A percentile compares a stretch with the other conserved stretches of the same genome.
Evolutionary conservation across 345 rosid genomes (phyloP).

Genomic region (Dovyalis caffra): DNA sequence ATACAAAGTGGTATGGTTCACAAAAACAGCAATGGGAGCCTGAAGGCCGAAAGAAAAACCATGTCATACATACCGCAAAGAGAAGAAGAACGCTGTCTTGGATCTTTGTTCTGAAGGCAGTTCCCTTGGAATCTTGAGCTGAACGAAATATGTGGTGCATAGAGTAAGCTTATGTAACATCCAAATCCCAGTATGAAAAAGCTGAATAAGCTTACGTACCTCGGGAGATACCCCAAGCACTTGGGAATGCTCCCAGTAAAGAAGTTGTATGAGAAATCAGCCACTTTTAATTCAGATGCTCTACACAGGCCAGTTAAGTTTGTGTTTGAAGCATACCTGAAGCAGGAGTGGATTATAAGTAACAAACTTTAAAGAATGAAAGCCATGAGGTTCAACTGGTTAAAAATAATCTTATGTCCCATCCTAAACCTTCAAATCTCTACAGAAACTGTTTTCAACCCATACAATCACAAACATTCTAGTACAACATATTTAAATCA

Average conservation of each 20-base stretch:
- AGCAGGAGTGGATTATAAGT: not conserved
- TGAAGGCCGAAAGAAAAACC: conserved; percentile 2
- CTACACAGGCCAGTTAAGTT: conserved; percentile 69
- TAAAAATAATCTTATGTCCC: not conserved
- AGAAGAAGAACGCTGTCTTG: conserved; percentile 61
- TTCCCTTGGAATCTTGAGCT: conserved; percentile 92
- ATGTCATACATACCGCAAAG: conserved; percentile 61
- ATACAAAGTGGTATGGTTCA: not conserved
- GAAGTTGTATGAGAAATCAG: conserved; percentile 86
- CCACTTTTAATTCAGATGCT: conserved; percentile 64
- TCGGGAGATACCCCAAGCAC: conserved; percentile 76
- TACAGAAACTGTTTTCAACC: not conserved
- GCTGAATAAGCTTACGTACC: conserved; percentile 37
- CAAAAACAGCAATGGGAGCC: not conserved
- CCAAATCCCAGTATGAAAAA: not conserved
- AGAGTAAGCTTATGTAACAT: conserved; percentile 6
- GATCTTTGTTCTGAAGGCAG: conserved; percentile 62
- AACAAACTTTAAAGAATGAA: not conserved
- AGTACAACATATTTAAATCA: not conserved
- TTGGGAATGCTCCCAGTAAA: conserved; percentile 81
- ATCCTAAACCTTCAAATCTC: not conserved
- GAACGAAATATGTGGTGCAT: conserved; percentile 17
- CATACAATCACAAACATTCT: not conserved
- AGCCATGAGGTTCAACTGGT: not conserved
- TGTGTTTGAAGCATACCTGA: conserved; percentile 65